Base-by-base conservation (phyloP, 2,329 filamentous ascomycete species). In the Cladophialophora bantiana region DNA sequence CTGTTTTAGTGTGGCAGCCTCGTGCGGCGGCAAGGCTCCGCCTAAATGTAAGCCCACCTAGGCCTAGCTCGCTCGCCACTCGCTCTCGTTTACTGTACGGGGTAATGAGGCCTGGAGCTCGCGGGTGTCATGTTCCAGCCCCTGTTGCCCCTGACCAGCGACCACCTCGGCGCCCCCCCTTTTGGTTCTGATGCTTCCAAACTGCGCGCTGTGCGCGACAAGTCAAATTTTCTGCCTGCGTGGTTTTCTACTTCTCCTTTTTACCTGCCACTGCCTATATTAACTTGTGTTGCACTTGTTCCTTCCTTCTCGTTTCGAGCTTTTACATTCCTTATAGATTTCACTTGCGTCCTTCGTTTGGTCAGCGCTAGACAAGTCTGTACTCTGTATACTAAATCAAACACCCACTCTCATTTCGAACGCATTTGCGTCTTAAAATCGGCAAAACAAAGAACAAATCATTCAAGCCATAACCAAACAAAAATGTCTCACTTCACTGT, bases 401-500 rank as follows among this genome's bases (percentile, higher is more conserved):
- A 20, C 2, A 45, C 5, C 7, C 31, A 4, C 26, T n/a, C 9
- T 34, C 4, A 15, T 34, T 45, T 59, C n/a, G 12, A 26, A n/a
- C 5, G n/a, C 38, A 59, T 20, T 6, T 20, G 42, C 38, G 15
- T 13, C 18, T 31, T 32, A 36, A 3, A 36, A 48, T 32, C 57
- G 36, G 10, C 57, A 50, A n/a, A 12, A 57, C 55, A 40, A 38
- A 58, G 7, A 6, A n/a, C 36, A 32, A 59, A 31, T 15, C 57
- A 13, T 13, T 20, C 40, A 34, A 32, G n/a, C 35, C 26, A 52
- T 7, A 32, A 42, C 3, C n/a, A 34, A 53, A 32, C 4, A 12
- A 31, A 57, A 57, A 62, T 62, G 59, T 67, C 59, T 40, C 65
- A 67, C 50, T 64, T 68, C 45, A 68, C 66, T 7, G 13, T 68